A percentile compares a stretch with the other conserved stretches of the same genome.
These are phyloP conservation scores for Endoconidiophora polonica DNA, from an alignment of 2,329 filamentous ascomycete genomes.

Conservation along the genomic window DNA sequence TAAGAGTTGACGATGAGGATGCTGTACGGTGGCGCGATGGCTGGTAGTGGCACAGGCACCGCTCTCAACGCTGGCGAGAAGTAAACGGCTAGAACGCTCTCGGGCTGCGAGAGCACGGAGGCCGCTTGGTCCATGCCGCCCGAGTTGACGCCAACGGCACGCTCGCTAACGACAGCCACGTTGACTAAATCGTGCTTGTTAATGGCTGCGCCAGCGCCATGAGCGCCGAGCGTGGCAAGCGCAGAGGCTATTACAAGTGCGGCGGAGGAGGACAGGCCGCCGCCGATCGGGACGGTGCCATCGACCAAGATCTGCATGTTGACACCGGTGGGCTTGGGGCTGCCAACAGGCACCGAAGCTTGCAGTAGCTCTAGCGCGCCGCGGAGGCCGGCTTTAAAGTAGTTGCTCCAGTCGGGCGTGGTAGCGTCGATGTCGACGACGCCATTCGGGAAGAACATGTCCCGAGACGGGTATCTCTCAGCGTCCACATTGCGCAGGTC, in stretches of 20 bases:
- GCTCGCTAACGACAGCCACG: conserved; percentile 84
- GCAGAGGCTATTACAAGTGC: conserved; percentile 86
- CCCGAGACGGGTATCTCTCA: conserved; percentile 57
- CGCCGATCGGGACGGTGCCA: conserved; percentile 80
- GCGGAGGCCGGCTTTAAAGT: conserved; percentile 83
- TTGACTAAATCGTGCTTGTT: conserved; percentile 88
- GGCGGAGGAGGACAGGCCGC: conserved; percentile 83
- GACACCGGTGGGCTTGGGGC: conserved; percentile 39
- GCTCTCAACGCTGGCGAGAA: conserved; percentile 69
- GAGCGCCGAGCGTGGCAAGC: conserved; percentile 72
- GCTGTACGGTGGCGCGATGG: conserved; percentile 63
- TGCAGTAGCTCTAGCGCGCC: conserved; percentile 67
- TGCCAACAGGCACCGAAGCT: conserved; percentile 34
- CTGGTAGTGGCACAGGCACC: conserved; percentile 64
- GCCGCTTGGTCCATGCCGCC: conserved; percentile 97
- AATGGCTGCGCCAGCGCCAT: conserved; percentile 49
- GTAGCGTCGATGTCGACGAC: conserved; percentile 65
- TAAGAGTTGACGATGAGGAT: conserved; percentile 94
- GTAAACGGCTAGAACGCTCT: conserved; percentile 74
- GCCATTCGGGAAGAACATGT: conserved; percentile 49
- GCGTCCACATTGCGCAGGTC: conserved; percentile 61
- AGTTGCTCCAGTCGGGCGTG: conserved; percentile 90
- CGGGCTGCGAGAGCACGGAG: conserved; percentile 79
- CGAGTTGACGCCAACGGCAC: conserved; percentile 88
- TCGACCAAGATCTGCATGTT: conserved; percentile 83